Base-by-base conservation (phyloP, 345 rosid species). In the Linum lewisii region DNA sequence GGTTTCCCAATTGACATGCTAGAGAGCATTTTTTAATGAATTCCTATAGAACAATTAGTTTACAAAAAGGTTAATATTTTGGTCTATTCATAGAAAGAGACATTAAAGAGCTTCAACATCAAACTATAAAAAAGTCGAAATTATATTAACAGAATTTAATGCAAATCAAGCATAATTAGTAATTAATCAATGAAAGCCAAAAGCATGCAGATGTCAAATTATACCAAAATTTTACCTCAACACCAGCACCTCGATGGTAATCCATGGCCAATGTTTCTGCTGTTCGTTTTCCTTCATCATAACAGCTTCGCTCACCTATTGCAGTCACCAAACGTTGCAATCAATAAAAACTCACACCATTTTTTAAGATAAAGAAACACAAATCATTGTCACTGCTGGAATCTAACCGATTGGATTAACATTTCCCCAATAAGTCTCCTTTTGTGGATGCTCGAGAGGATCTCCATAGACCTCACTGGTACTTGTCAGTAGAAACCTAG, bases 381-480 rank as follows among this genome's bases (percentile, higher is more conserved):
- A 42, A 56, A 37, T 34, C 7, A 34, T 34, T 34, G 11, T 51
- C 25, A 45, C 42, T 14, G 24, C 6, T 15, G 57, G 5, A 24
- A 37, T n/a, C 73, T 65, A 56, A 89, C 99, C 99, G 0, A 93
- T 93, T 21, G 99, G 99, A 72, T 93, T 93, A 64, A 93, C 99
- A 62, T 93, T 79, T 59, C 99, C 97, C 99, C 99, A 93, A 55
- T 93, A 93, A 10, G 94, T 93, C 67, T 89, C 99, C 70, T 93
- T 89, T 75, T 89, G 99, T 4, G 99, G 99, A 80, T 93, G 99
- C 79, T 93, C 88, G 59, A 93, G 95, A 10, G 99, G 99, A 63
- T 93, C 99, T 44, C 99, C 99, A 62, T 93, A 93, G 36, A 93
- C 99, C 86, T 93, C 99, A 73, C 99, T 93, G 2, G 99, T 93